Evolutionary conservation across 805 yeast genomes (phyloP).

Genomic region (Lipomyces orientalis): DNA sequence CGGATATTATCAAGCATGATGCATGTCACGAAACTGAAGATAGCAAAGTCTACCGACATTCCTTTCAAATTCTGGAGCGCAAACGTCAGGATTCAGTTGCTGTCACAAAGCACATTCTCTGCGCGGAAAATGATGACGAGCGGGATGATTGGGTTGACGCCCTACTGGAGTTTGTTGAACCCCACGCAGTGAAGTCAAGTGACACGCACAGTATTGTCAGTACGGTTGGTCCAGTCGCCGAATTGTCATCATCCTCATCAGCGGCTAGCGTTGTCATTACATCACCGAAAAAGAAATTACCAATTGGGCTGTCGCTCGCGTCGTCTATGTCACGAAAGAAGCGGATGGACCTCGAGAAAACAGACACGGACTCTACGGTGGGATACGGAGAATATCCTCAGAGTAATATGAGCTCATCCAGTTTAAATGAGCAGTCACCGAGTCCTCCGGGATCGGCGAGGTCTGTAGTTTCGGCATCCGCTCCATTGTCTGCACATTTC

Average conservation of each 20-base stretch:
- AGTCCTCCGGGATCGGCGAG: constrained; percentile 12
- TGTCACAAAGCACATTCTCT: constrained; percentile 59
- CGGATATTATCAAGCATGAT: constrained; percentile 51
- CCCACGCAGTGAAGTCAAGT: neutral
- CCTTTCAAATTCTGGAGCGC: constrained; percentile 56
- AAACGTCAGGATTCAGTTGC: constrained; percentile 46
- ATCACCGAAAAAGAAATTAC: constrained; percentile 22
- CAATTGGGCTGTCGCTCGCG: constrained; percentile 22
- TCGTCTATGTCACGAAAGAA: constrained; percentile 23
- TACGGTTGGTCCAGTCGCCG: constrained; percentile 2
- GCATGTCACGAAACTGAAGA: constrained; percentile 17
- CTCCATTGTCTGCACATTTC: constrained; percentile 19
- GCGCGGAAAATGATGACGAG: constrained; percentile 80
- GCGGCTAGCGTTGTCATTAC: neutral
- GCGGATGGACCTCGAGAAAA: neutral
- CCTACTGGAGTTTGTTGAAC: constrained; percentile 37
- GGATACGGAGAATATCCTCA: neutral
- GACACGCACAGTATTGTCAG: constrained; percentile 8
- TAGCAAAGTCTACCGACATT: constrained; percentile 56
- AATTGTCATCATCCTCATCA: constrained; percentile 14
- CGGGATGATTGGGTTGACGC: constrained; percentile 73
- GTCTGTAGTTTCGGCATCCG: neutral
- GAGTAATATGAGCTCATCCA: constrained; percentile 3
- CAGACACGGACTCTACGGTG: neutral
- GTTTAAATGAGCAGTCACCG: constrained; percentile 2